Evolutionary conservation across 331 rosid species (phyloP).

Genomic region (Quercus phellos): DNA sequence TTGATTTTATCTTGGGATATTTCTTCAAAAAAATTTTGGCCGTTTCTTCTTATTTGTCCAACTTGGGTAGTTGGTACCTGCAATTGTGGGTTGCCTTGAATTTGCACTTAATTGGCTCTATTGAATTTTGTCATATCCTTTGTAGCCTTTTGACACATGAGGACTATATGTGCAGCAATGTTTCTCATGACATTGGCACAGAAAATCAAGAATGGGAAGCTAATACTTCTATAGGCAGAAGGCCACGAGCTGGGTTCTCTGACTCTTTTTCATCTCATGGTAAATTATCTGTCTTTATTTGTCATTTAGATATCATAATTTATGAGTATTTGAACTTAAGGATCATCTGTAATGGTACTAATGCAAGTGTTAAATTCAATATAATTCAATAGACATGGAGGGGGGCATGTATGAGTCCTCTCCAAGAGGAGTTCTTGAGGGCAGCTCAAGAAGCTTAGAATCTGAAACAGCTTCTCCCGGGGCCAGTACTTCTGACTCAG

Average conservation of each 20-base stretch:
- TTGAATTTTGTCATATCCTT: conserved; percentile 21
- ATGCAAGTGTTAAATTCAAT: conserved; percentile 11
- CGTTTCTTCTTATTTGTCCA: neutral
- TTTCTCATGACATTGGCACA: conserved; percentile 25
- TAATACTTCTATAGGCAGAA: conserved; percentile 22
- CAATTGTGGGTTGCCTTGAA: conserved; percentile 11
- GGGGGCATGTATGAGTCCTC: conserved; percentile 25
- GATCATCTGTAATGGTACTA: conserved; percentile 6
- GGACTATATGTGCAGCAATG: conserved; percentile 48
- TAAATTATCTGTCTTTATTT: conserved; percentile 4
- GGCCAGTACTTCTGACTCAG: conserved; percentile 72
- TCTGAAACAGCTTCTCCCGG: conserved; percentile 48
- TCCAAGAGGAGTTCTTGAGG: conserved; percentile 27
- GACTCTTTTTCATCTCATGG: conserved; percentile 56
- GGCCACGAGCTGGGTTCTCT: conserved; percentile 49
- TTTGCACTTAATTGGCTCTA: conserved; percentile 4
- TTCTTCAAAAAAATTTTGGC: neutral
- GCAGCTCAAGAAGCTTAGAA: conserved; percentile 34
- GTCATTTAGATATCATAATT: neutral
- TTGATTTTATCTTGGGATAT: conserved; percentile 25
- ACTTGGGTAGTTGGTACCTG: conserved; percentile 8
- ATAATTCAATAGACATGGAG: conserved; percentile 35
- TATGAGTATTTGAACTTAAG: neutral
- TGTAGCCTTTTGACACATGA: conserved; percentile 25
- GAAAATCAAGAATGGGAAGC: conserved; percentile 24